A percentile compares a stretch with the other conserved stretches of the same genome.
These are phyloP conservation scores for Nidularia pulvinata DNA, from an alignment of 768 basidiomycete species.

Conservation along the genomic window DNA sequence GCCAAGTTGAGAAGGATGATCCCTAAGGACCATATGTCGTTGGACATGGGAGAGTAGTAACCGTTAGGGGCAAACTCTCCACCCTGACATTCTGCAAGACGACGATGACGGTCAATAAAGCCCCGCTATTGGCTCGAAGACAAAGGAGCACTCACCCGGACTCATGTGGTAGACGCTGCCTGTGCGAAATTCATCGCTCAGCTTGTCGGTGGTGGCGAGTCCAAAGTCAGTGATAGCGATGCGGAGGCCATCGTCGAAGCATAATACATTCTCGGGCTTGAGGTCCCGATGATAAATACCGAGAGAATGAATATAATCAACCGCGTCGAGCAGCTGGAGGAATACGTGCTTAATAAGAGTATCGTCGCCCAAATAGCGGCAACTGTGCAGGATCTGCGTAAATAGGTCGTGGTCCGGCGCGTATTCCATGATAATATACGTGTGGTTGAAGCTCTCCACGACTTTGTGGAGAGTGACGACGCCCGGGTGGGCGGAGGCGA, in stretches of 20 bases:
- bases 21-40: conserved; percentile 97
- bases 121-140: background rate
- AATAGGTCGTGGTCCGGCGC: conserved; percentile 94
- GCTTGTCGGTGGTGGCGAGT: conserved; percentile 86
- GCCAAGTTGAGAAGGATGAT: conserved; percentile 97
- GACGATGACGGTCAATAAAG: background rate
- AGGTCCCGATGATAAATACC: conserved; percentile 98
- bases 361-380: conserved; percentile 88
- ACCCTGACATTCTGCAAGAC: conserved; percentile 83
- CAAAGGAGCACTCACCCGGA: conserved; percentile 58
- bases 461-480: conserved; percentile 94
- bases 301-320: conserved; percentile 91
- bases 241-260: conserved; percentile 78
- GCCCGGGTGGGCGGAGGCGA: conserved; percentile 76
- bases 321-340: conserved; percentile 92
- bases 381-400: conserved; percentile 85
- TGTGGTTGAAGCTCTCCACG: conserved; percentile 80
- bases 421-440: conserved; percentile 96
- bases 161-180: conserved; percentile 98
- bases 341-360: conserved; percentile 90
- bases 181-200: conserved; percentile 91
- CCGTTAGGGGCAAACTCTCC: conserved; percentile 72
- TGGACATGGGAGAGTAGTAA: conserved; percentile 84
- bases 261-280: conserved; percentile 96
- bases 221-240: conserved; percentile 97